Evolutionary conservation across 2,329 filamentous ascomycete genomes (phyloP).

Genomic region (Diaporthe batatas): DNA sequence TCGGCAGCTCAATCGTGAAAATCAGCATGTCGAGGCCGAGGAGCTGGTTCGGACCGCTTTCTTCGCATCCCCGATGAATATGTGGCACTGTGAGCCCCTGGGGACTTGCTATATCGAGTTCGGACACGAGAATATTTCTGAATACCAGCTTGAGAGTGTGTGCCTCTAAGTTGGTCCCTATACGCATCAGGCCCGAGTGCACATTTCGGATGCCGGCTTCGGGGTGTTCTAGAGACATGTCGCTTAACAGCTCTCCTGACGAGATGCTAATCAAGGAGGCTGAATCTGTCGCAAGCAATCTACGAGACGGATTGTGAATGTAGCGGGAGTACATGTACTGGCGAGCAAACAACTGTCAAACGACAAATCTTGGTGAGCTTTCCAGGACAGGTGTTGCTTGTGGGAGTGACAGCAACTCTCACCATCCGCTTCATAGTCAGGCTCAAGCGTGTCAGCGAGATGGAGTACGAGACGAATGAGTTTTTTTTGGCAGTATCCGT

Average conservation of each 20-base stretch:
- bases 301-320: slow-evolving; percentile 39
- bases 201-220: slow-evolving; percentile 32
- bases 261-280: not conserved
- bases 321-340: not conserved
- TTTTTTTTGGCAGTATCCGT: slow-evolving; percentile 55
- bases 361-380: slow-evolving; percentile 44
- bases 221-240: not conserved
- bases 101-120: slow-evolving; percentile 56
- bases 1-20: slow-evolving; percentile 56
- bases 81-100: slow-evolving; percentile 61
- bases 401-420: slow-evolving; percentile 43
- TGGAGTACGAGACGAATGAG: slow-evolving; percentile 59
- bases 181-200: no score
- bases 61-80: slow-evolving; percentile 59
- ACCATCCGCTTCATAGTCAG: slow-evolving; percentile 47
- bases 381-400: slow-evolving; percentile 41
- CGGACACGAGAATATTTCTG: slow-evolving; percentile 47
- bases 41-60: slow-evolving; percentile 56
- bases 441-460: slow-evolving; percentile 55
- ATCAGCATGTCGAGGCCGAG: slow-evolving; percentile 57
- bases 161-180: not conserved
- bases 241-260: not conserved
- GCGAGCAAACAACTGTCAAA: slow-evolving; percentile 32
- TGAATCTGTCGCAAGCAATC: slow-evolving; percentile 43
- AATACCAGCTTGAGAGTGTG: slow-evolving; percentile 17